These are phyloP conservation scores for Pseudogymnoascus sp. DNA, from an alignment of 2,329 filamentous ascomycete genomes.

Conservation along the genomic window DNA sequence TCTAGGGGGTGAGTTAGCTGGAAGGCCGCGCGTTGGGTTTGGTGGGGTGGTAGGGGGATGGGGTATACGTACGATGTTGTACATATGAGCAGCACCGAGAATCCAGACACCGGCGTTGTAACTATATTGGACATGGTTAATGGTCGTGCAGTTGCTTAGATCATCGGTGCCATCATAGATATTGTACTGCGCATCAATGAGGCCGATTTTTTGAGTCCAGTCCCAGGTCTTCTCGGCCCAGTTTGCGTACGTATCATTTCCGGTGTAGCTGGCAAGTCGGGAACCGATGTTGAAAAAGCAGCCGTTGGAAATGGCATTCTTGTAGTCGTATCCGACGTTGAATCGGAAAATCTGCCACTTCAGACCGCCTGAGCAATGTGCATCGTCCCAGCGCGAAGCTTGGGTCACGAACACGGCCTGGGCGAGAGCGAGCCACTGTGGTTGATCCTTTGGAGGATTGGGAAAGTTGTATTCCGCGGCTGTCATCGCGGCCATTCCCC, in stretches of 20 bases:
- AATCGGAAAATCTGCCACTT: constrained; percentile 80
- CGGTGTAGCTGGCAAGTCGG: constrained; percentile 68
- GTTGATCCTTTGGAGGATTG: constrained; percentile 51
- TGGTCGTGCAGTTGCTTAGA: constrained; percentile 37
- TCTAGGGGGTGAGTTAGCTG: constrained; percentile 23
- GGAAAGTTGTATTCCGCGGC: constrained; percentile 71
- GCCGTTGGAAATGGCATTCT: constrained; percentile 60
- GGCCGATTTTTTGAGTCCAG: constrained; percentile 47
- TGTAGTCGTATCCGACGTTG: constrained; percentile 55
- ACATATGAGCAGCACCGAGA: constrained; percentile 39
- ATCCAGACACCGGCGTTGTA: constrained; percentile 63
- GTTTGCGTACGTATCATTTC: constrained; percentile 67
- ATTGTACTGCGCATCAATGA: constrained; percentile 48
- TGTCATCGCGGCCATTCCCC: constrained; percentile 73
- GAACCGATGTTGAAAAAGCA: constrained; percentile 63
- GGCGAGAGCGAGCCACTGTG: constrained; percentile 69
- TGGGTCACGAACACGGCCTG: constrained; percentile 78
- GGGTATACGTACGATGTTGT: constrained; percentile 36
- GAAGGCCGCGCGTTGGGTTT: constrained; percentile 37
- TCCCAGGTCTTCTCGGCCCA: constrained; percentile 66
- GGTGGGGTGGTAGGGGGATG: constrained; percentile 49
- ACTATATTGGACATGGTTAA: constrained; percentile 55
- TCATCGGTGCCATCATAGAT: constrained; percentile 49
- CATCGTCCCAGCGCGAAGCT: constrained; percentile 57
- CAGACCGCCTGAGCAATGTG: constrained; percentile 62